phyloP scores from a whole-genome alignment of 257 asterid genomes.

The Dorcoceras hygrometricum region DNA sequence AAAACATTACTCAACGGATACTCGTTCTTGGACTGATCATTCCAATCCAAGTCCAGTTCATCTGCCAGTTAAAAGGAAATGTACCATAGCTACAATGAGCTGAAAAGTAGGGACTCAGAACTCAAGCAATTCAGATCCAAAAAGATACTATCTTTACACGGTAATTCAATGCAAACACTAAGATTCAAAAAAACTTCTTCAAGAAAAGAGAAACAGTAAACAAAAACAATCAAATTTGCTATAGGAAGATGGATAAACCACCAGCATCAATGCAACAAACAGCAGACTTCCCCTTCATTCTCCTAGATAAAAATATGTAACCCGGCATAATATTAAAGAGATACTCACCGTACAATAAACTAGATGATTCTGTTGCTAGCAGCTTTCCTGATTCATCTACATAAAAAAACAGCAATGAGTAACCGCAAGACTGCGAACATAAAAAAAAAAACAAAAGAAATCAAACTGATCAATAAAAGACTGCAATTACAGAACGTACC shows the following conservation, averaged over 20 bases:
- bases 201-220: not conserved
- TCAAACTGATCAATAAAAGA: not conserved
- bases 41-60: slow-evolving; percentile 45
- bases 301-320: not conserved
- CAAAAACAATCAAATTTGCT: not conserved
- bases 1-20: slow-evolving; percentile 20
- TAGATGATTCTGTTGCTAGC: slow-evolving; percentile 37
- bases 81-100: slow-evolving; percentile 22
- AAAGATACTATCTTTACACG: not conserved
- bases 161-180: slow-evolving; percentile 15
- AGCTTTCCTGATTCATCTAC: slow-evolving; percentile 45
- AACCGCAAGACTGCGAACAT: slow-evolving; percentile 4
- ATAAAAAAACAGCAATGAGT: not conserved
- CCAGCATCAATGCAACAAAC: slow-evolving; percentile 17
- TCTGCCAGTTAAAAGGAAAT: slow-evolving; percentile 39
- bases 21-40: slow-evolving; percentile 20
- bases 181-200: slow-evolving; percentile 3
- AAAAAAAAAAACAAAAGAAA: not conserved
- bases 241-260: not conserved
- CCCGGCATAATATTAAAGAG: slow-evolving; percentile 9
- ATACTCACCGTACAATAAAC: slow-evolving; percentile 46
- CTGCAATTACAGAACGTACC: slow-evolving; percentile 36
- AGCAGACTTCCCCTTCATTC: slow-evolving; percentile 17
- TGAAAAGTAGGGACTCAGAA: not conserved
- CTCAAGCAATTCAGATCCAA: slow-evolving; percentile 1